These are phyloP conservation scores for Leccinum aurantiacum DNA, from an alignment of 768 basidiomycete genomes.

Conservation along the genomic window DNA sequence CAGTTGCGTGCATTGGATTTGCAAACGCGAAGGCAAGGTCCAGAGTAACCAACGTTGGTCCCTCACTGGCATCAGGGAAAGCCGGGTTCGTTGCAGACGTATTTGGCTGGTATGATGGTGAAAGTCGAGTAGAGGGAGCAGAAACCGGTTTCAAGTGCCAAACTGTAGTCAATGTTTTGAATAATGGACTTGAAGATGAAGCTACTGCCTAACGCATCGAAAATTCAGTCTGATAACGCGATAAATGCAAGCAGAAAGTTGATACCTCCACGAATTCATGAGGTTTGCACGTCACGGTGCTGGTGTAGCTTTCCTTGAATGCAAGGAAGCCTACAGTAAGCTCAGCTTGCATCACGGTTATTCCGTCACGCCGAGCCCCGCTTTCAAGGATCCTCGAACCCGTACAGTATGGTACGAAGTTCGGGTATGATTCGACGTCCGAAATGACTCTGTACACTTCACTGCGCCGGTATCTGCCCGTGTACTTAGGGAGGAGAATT, in stretches of 20 bases:
- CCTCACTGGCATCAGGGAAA: conserved; percentile 20
- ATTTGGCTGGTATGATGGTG: conserved; percentile 15
- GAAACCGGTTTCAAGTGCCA: conserved; percentile 74
- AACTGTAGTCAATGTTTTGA: conserved; percentile 65
- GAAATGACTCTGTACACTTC: conserved; percentile 87
- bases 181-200: conserved; percentile 68
- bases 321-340: conserved; percentile 85
- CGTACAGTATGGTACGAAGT: conserved; percentile 89
- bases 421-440: conserved; percentile 81
- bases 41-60: conserved; percentile 79
- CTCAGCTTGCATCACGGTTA: conserved; percentile 72
- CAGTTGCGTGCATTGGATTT: conserved; percentile 78
- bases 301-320: conserved; percentile 85
- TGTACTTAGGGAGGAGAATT: conserved; percentile 14
- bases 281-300: conserved; percentile 78
- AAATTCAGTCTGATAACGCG: conserved; percentile 7
- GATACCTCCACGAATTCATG: conserved; percentile 71
- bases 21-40: conserved; percentile 86
- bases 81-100: background rate
- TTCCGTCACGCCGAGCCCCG: conserved; percentile 30
- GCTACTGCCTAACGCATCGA: conserved; percentile 57
- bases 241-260: conserved; percentile 4
- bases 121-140: conserved; percentile 40
- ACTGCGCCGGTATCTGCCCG: conserved; percentile 64
- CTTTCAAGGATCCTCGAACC: conserved; percentile 59